Percentiles rank a stretch among this genome's conserved stretches.
phyloP scores from a whole-genome alignment of 106 monocot species.

The Posidonia australis region DNA sequence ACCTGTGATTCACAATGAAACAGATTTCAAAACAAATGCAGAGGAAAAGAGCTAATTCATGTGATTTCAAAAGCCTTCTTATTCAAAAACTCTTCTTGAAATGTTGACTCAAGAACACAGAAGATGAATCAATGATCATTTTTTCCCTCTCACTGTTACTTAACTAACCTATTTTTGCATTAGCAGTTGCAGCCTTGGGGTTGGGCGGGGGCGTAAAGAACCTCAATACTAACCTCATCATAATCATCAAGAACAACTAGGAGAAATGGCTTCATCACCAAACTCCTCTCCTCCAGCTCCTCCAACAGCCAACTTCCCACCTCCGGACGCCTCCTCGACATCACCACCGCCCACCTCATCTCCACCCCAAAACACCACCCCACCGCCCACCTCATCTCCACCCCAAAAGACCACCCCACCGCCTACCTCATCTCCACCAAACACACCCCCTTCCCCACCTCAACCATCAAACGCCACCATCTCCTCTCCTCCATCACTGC shows the following conservation, averaged over 20 bases:
- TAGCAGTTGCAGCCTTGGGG: background rate
- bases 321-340: background rate
- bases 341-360: background rate
- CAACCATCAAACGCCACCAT: background rate
- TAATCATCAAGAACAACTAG: too few species aligned
- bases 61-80: too few species aligned
- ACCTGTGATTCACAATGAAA: too few species aligned
- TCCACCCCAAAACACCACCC: background rate
- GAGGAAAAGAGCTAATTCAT: too few species aligned
- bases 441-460: background rate
- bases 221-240: too few species aligned
- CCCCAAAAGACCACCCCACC: background rate
- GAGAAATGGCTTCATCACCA: conserved; percentile 3
- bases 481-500: background rate
- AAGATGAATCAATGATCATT: too few species aligned
- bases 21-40: too few species aligned
- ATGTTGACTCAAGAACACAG: too few species aligned
- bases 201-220: background rate
- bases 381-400: background rate
- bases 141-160: too few species aligned
- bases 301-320: background rate
- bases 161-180: too few species aligned
- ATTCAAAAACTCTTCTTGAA: too few species aligned
- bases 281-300: conserved; percentile 4
- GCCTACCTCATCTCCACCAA: background rate